phyloP scores from a whole-genome alignment of 371 early-diverging fungal species.

The Zopfochytrium polystomum region DNA sequence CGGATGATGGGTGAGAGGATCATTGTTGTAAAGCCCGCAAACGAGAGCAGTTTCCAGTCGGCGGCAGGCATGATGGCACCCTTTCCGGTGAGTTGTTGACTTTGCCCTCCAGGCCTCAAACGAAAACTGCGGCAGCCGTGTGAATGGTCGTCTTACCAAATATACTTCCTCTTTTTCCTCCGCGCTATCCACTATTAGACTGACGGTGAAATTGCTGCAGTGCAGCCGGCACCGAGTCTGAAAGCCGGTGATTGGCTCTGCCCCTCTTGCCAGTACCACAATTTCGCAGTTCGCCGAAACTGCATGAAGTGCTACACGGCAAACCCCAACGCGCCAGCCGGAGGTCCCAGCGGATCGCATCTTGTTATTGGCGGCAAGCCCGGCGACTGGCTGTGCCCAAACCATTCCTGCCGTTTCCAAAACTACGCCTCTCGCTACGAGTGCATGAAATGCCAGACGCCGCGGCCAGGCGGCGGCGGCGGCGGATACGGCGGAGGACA shows the following conservation, averaged over 20 bases:
- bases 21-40: slow-evolving; percentile 65
- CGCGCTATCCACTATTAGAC: slow-evolving; percentile 4
- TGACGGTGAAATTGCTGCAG: slow-evolving; percentile 16
- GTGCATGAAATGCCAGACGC: slow-evolving; percentile 24
- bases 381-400: slow-evolving; percentile 74
- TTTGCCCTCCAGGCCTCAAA: not conserved
- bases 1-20: slow-evolving; percentile 63
- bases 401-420: slow-evolving; percentile 63
- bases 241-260: slow-evolving; percentile 77
- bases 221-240: slow-evolving; percentile 17
- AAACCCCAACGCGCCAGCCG: not conserved
- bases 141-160: too few species aligned
- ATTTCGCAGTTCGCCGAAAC: slow-evolving; percentile 65
- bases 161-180: slow-evolving; percentile 1
- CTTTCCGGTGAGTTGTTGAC: slow-evolving; percentile 51
- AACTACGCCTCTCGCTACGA: slow-evolving; percentile 63
- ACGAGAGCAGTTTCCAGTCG: slow-evolving; percentile 56
- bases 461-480: slow-evolving; percentile 5
- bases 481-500: not conserved
- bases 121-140: too few species aligned
- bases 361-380: slow-evolving; percentile 32
- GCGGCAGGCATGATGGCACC: slow-evolving; percentile 53
- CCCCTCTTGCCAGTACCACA: slow-evolving; percentile 67
- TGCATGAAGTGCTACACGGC: slow-evolving; percentile 66
- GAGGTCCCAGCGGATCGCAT: not conserved